A percentile compares a stretch with the other conserved stretches of the same genome.
Conservation (phyloP, 768 basidiomycete genomes). For the Chiua virens region DNA sequence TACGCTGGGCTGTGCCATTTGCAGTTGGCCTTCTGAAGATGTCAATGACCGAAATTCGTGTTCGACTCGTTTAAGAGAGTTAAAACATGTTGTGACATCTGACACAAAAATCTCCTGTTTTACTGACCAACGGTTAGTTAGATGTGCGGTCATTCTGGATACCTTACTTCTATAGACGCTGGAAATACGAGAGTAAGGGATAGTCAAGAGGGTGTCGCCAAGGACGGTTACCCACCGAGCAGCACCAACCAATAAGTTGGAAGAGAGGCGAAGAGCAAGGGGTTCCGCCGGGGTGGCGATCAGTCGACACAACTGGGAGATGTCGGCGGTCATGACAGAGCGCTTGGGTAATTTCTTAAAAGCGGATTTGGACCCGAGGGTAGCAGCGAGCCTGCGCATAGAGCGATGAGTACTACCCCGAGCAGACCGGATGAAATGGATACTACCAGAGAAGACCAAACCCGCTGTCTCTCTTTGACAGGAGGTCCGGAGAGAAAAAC, state of each 20-base stretch:
- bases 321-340: constrained; percentile 84
- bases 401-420: constrained; percentile 5
- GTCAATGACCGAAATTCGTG: constrained; percentile 56
- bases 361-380: constrained; percentile 82
- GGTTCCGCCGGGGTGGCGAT: constrained; percentile 86
- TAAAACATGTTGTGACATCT: constrained; percentile 78
- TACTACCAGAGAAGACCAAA: constrained; percentile 84
- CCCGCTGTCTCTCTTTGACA: constrained; percentile 81
- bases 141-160: background rate
- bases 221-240: constrained; percentile 57
- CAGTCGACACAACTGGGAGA: constrained; percentile 74
- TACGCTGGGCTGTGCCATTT: constrained; percentile 68
- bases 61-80: constrained; percentile 75
- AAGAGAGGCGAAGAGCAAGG: constrained; percentile 81
- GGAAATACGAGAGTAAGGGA: constrained; percentile 1
- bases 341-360: constrained; percentile 82
- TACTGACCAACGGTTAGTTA: constrained; percentile 42
- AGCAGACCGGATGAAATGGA: background rate
- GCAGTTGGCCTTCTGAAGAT: constrained; percentile 52
- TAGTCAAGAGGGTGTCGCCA: background rate
- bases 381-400: constrained; percentile 78
- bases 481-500: constrained; percentile 86
- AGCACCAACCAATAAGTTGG: constrained; percentile 87
- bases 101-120: constrained; percentile 82
- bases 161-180: constrained; percentile 51